These are phyloP conservation scores for Rhynchosporium graminicola DNA, from an alignment of 2,329 filamentous ascomycete species.

Conservation along the genomic window DNA sequence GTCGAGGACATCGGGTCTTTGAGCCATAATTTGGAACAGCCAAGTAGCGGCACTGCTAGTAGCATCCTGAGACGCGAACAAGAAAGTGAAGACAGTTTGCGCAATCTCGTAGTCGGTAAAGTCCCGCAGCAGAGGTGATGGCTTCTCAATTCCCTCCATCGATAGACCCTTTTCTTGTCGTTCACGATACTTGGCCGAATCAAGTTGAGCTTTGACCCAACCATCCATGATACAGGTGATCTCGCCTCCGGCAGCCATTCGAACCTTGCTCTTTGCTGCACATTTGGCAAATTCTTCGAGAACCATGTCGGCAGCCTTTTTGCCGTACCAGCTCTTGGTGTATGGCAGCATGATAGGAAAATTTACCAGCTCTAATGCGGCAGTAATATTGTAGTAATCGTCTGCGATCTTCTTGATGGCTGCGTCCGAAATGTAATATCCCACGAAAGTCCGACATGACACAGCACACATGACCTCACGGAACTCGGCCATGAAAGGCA, in stretches of 20 bases:
- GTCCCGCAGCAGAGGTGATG: constrained; percentile 75
- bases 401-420: constrained; percentile 91
- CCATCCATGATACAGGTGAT: constrained; percentile 92
- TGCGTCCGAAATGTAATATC: constrained; percentile 89
- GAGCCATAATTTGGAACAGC: constrained; percentile 92
- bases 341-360: constrained; percentile 95
- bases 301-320: constrained; percentile 92
- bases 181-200: constrained; percentile 80
- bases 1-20: constrained; percentile 89
- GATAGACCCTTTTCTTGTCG: constrained; percentile 71
- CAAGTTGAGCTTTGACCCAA: constrained; percentile 87
- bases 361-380: constrained; percentile 94
- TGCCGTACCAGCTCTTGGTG: constrained; percentile 96
- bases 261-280: constrained; percentile 88
- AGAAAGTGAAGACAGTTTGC: constrained; percentile 92
- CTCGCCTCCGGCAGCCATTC: constrained; percentile 85
- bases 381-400: constrained; percentile 96
- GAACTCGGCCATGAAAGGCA: constrained; percentile 88
- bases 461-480: constrained; percentile 94
- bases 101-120: constrained; percentile 91
- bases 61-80: constrained; percentile 96
- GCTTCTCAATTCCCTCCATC: constrained; percentile 75
- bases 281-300: constrained; percentile 87
- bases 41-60: constrained; percentile 92
- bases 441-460: constrained; percentile 94